Conservation (phyloP, 1,284 basidiomycete species). For the Peniophora sp. region DNA sequence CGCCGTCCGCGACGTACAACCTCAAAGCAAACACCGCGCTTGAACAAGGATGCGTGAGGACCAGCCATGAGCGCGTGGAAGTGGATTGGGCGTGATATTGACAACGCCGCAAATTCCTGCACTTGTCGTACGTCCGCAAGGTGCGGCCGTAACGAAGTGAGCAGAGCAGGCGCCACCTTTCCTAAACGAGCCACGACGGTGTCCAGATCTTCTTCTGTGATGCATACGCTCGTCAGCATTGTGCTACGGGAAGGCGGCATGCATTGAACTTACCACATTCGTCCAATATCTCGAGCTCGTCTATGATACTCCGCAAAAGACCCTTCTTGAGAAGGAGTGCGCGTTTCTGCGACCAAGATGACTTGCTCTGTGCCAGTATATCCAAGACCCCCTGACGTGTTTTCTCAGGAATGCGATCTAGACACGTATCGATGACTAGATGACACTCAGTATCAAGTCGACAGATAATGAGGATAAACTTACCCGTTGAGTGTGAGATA, state of each 20-base stretch:
- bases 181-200: slow-evolving; percentile 48
- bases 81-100: slow-evolving; percentile 51
- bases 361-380: slow-evolving; percentile 56
- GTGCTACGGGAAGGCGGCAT: no score
- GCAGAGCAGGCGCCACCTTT: slow-evolving; percentile 48
- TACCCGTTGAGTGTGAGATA: slow-evolving; percentile 68
- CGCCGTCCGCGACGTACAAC: slow-evolving; percentile 62
- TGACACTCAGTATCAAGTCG: neutral
- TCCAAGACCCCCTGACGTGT: slow-evolving; percentile 47
- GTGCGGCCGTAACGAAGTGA: slow-evolving; percentile 35
- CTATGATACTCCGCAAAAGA: slow-evolving; percentile 49
- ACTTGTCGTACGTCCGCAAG: slow-evolving; percentile 59
- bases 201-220: slow-evolving; percentile 59
- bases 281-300: slow-evolving; percentile 63
- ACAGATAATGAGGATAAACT: slow-evolving; percentile 15
- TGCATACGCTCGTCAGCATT: neutral
- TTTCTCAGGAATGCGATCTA: slow-evolving; percentile 51
- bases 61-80: slow-evolving; percentile 72
- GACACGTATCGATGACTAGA: slow-evolving; percentile 55
- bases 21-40: slow-evolving; percentile 70
- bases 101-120: slow-evolving; percentile 50
- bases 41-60: slow-evolving; percentile 55
- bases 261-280: slow-evolving; percentile 41
- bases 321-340: slow-evolving; percentile 59
- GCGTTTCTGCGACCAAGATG: slow-evolving; percentile 57